Evolutionary conservation across 192 early-diverging fungal genomes (phyloP), one percentile per base, ranked within the genome.

Genomic region (Entomortierella parvispora): DNA sequence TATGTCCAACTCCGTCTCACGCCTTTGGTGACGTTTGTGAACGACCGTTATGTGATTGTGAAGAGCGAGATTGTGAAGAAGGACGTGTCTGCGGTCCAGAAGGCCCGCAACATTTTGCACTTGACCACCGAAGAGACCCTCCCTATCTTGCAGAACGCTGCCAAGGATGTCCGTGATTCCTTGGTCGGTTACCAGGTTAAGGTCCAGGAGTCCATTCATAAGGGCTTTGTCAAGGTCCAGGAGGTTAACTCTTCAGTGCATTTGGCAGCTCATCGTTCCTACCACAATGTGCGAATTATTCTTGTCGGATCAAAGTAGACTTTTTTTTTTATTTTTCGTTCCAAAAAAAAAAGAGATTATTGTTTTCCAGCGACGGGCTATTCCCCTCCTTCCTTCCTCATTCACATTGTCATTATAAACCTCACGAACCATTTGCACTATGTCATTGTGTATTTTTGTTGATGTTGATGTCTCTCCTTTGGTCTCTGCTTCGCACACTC

Each of bases 111-210:
- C 56, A 80, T 89, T 28, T 43, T 88, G 10, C 50, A 79, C 7
- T 49, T 89, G 23, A 85, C 84, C 40, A 83, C 79, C 22, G 80
- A 83, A 20, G 76, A 86, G 46, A 82, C 84, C 15, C 52, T 88
- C 5, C 86, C 86, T 4, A 49, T 86, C 18, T 58, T 88, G 17
- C 71, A 82, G 33, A 56, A 40, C 9, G 82, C 84, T 28, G 66
- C 84, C 33, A 33, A 79, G 17, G 82, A 80, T 51, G 46, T 88
- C 23, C 82, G 76, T 57, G 77, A 77, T 46, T 65, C 62, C 10
- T 51, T 81, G 31, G 20, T 32, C 20, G 42, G 43, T 26, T 81
- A 81, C 64, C 76, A 70, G 62, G 63, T 59, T 62, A 68, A 63
- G 61, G 65, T 47, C 23, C 65, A 78, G 58, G 75, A 69, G 65